Conservation (phyloP, 495 filamentous ascomycete genomes). For the Neurospora sp. region DNA sequence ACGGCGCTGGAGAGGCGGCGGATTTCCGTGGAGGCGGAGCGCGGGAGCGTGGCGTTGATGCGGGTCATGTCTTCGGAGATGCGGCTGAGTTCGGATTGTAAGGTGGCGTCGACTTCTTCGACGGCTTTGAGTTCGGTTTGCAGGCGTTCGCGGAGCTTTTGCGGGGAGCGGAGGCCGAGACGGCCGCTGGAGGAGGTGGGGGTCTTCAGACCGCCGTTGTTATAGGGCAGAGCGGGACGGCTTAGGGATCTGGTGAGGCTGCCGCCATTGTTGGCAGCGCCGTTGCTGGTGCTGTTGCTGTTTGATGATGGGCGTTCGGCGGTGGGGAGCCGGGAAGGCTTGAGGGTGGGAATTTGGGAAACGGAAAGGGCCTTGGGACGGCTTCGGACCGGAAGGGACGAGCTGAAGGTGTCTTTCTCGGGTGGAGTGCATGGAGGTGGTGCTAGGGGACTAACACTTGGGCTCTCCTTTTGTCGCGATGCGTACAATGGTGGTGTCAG, state of each 20-base stretch:
- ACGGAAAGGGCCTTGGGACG: conserved; percentile 34
- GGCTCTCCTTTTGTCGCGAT: conserved; percentile 35
- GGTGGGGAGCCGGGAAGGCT: conserved; percentile 19
- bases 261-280: background rate
- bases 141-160: conserved; percentile 85
- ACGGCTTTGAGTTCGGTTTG: conserved; percentile 70
- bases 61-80: conserved; percentile 75
- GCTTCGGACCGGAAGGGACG: background rate
- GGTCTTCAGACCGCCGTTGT: background rate
- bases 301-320: background rate
- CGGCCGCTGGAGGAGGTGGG: conserved; percentile 40
- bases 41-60: conserved; percentile 39
- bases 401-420: conserved; percentile 1
- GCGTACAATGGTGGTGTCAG: conserved; percentile 10
- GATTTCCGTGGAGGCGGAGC: conserved; percentile 30
- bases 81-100: conserved; percentile 68
- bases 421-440: background rate
- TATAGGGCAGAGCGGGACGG: background rate
- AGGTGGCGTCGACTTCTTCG: conserved; percentile 51
- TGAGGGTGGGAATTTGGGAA: conserved; percentile 40
- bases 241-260: background rate
- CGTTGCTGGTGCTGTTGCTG: background rate
- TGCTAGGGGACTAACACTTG: conserved; percentile 19
- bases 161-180: conserved; percentile 78
- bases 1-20: conserved; percentile 46